phyloP scores from a whole-genome alignment of 345 rosid species.

The Stellera chamaejasme region DNA sequence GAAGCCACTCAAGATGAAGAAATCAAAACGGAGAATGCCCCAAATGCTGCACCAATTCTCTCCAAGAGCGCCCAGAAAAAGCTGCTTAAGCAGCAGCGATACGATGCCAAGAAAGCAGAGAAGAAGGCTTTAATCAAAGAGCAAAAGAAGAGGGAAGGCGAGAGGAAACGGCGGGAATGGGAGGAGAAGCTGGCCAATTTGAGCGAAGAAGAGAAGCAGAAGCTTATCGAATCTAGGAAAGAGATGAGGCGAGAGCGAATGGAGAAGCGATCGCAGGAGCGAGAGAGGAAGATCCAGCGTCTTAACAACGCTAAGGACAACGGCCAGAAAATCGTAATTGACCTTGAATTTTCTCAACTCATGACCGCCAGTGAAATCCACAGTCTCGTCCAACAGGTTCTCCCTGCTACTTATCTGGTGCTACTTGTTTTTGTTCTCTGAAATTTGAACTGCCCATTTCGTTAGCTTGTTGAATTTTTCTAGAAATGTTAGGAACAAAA shows the following conservation, averaged over 20 bases:
- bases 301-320: conserved; percentile 46
- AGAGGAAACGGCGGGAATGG: conserved; percentile 60
- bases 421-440: no score
- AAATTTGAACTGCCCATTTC: no score
- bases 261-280: conserved; percentile 71
- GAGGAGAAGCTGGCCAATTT: conserved; percentile 35
- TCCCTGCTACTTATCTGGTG: neutral
- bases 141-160: conserved; percentile 58
- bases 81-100: conserved; percentile 66
- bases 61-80: conserved; percentile 83
- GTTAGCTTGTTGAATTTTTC: no score
- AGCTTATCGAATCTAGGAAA: conserved; percentile 64
- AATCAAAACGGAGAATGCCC: conserved; percentile 9
- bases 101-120: conserved; percentile 80
- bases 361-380: conserved; percentile 70
- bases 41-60: conserved; percentile 17
- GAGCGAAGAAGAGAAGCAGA: conserved; percentile 55
- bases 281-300: conserved; percentile 45
- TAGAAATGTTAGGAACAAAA: no score
- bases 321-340: conserved; percentile 74
- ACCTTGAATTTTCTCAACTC: conserved; percentile 74
- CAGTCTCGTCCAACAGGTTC: conserved; percentile 88
- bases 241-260: conserved; percentile 58
- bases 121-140: conserved; percentile 71
- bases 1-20: conserved; percentile 20